Evolutionary conservation across 257 asterid genomes (phyloP).

Genomic region (Scutellaria baicalensis): DNA sequence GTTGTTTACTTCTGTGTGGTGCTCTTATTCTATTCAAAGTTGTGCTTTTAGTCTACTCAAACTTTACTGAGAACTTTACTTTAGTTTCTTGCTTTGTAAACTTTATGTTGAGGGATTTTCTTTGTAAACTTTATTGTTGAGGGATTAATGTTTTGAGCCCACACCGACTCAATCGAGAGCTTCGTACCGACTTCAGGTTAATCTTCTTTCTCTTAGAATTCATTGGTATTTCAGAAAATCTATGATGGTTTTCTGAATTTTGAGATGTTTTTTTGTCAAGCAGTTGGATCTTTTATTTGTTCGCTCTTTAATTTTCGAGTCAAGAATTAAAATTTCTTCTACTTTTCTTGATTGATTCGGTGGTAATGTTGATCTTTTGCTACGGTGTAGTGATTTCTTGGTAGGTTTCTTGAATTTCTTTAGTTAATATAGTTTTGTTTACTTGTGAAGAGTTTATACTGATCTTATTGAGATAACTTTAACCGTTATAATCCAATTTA

Average conservation of each 20-base stretch:
- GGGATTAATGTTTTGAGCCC: not conserved
- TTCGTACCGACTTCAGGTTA: slow-evolving; percentile 20
- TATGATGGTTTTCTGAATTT: slow-evolving; percentile 1
- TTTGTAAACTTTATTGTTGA: too few relatives aligned
- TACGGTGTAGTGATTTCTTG: not conserved
- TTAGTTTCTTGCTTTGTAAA: too few relatives aligned
- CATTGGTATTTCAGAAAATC: not conserved
- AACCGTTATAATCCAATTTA: not conserved
- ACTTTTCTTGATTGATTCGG: not conserved
- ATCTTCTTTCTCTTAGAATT: not conserved
- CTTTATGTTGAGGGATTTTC: too few relatives aligned
- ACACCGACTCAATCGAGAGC: slow-evolving; percentile 1
- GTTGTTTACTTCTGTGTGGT: too few relatives aligned
- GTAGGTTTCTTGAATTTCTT: slow-evolving; percentile 3
- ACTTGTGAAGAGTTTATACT: not conserved
- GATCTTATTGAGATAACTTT: not conserved
- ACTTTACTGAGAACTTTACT: too few relatives aligned
- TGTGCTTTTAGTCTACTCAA: too few relatives aligned
- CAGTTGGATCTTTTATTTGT: slow-evolving; percentile 7
- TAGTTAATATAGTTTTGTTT: not conserved
- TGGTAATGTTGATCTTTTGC: not conserved
- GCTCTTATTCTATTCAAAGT: too few relatives aligned
- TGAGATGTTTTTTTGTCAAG: not conserved
- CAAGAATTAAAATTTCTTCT: not conserved
- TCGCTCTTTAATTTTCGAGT: not conserved